Percentiles rank a stretch among this genome's conserved stretches.
Conservation (phyloP, 23 red algal genomes). For the Porphyridium purpureum region DNA sequence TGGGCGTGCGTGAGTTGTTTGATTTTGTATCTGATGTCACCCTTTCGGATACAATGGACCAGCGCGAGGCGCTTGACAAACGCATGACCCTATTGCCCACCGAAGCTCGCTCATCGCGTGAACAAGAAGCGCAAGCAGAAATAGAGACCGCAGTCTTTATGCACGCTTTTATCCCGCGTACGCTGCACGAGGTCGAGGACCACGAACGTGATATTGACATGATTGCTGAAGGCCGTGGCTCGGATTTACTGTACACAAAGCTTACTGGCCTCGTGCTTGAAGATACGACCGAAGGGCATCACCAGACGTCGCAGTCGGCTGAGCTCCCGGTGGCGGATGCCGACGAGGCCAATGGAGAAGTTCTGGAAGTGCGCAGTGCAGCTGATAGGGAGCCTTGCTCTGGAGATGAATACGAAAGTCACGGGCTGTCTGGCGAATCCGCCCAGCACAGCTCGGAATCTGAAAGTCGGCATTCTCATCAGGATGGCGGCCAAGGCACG, state of each 20-base stretch:
- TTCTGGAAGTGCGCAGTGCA: not conserved
- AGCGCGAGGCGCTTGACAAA: not conserved
- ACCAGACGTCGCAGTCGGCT: not conserved
- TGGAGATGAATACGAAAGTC: not conserved
- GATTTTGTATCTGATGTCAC: slow-evolving; percentile 36
- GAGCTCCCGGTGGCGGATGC: not conserved
- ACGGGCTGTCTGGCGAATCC: slow-evolving; percentile 1
- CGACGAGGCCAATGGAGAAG: slow-evolving; percentile 1
- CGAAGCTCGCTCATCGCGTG: slow-evolving; percentile 7
- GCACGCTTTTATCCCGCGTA: slow-evolving; percentile 28
- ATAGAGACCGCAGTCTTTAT: slow-evolving; percentile 39
- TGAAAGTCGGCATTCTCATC: slow-evolving; percentile 2
- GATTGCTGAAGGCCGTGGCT: slow-evolving; percentile 2
- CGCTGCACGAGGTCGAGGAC: slow-evolving; percentile 5
- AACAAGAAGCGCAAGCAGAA: slow-evolving; percentile 3
- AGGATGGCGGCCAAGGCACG: slow-evolving; percentile 1
- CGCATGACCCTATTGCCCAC: slow-evolving; percentile 6
- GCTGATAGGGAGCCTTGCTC: not conserved
- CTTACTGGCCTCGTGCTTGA: slow-evolving; percentile 12
- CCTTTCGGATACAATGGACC: not conserved
- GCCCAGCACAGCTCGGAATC: slow-evolving; percentile 4
- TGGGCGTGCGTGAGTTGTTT: slow-evolving; percentile 27
- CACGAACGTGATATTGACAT: not conserved
- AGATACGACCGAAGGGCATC: not conserved
- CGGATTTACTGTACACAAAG: slow-evolving; percentile 14